Conservation (phyloP, 352 stramenopile species). For the Phytophthora pisi region DNA sequence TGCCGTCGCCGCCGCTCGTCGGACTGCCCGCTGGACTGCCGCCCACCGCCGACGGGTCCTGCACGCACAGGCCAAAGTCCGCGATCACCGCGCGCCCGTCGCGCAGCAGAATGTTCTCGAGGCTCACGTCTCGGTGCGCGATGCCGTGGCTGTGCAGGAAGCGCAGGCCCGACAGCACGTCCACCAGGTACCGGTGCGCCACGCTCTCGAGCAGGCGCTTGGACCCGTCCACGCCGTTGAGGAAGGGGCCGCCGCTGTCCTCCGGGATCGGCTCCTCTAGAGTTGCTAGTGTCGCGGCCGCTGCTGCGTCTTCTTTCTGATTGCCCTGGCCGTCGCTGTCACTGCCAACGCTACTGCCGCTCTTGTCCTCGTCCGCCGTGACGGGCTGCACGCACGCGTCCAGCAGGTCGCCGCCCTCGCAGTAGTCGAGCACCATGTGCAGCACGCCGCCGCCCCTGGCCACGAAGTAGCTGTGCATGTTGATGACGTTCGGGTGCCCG, state of each 20-base stretch:
- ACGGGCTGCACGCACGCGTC: conserved; percentile 51
- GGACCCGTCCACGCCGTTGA: conserved; percentile 30
- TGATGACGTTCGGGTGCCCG: conserved; percentile 76
- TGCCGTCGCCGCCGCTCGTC: not conserved
- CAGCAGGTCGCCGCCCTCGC: conserved; percentile 72
- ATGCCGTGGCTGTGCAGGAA: conserved; percentile 78
- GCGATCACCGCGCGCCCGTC: conserved; percentile 62
- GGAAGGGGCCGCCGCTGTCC: conserved; percentile 11
- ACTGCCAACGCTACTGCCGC: conserved; percentile 4
- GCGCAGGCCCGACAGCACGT: conserved; percentile 68
- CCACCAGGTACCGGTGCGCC: conserved; percentile 62
- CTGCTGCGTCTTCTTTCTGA: conserved; percentile 11
- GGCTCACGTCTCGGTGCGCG: conserved; percentile 94
- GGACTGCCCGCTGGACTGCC: not conserved
- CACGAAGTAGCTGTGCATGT: conserved; percentile 74
- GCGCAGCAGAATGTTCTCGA: conserved; percentile 97
- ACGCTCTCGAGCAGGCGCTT: conserved; percentile 51
- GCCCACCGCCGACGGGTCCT: conserved; percentile 36
- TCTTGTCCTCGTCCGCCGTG: conserved; percentile 10
- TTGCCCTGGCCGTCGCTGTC: conserved; percentile 6
- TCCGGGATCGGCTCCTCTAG: conserved; percentile 12
- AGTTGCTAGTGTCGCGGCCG: not conserved
- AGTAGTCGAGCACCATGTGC: conserved; percentile 83
- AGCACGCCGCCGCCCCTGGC: conserved; percentile 48
- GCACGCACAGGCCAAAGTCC: conserved; percentile 72